Base-by-base conservation (phyloP, 176 grass and related monocot genomes). In the Aegilops bicornis region DNA sequence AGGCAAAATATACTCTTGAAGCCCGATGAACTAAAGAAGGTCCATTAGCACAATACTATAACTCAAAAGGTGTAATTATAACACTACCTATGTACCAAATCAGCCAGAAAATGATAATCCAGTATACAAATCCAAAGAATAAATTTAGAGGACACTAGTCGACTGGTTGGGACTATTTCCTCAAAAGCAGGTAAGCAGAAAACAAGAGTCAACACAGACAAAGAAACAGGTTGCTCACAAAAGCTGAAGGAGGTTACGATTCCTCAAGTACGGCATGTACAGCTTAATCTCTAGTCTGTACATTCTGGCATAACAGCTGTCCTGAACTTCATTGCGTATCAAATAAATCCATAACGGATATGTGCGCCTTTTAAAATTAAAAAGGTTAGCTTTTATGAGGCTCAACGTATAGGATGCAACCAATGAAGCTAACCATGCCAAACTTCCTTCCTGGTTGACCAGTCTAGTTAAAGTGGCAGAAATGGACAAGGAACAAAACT, bases 401-500 rank as follows among this genome's bases (percentile, higher is more conserved):
- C 83, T 69, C 27, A 37, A 76, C 79, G 48, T 43, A 15, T 20
- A 24, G 74, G 12, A 30, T 74, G 52, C 25, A 48, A 19, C 16
- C 27, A 73, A 58, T 56, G 23, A 43, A 74, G 79, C 20, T 15
- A 54, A 54, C 16, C 16, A 54, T 7, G 20, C 27, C 32, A 35
- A 54, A 80, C 66, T 76, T 59, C n/a, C 30, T 7, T n/a, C 22
- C 4, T 52, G 56, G 58, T 48, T 19, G 17, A 70, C 37, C 50
- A 72, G 40, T 37, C 76, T 31, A 5, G 3, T 79, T 74, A 17
- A 67, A 27, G 10, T 33, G 20, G 29, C 27, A 75, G 47, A 76
- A 85, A 70, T 73, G 22, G 15, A 29, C 60, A 83, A 47, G 2
- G 9, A 83, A 60, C 20, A 81, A 66, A 89, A 81, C 48, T 81